These are phyloP conservation scores for Sporothrix pseudoabietina DNA, from an alignment of 2,329 filamentous ascomycete species.

Conservation along the genomic window DNA sequence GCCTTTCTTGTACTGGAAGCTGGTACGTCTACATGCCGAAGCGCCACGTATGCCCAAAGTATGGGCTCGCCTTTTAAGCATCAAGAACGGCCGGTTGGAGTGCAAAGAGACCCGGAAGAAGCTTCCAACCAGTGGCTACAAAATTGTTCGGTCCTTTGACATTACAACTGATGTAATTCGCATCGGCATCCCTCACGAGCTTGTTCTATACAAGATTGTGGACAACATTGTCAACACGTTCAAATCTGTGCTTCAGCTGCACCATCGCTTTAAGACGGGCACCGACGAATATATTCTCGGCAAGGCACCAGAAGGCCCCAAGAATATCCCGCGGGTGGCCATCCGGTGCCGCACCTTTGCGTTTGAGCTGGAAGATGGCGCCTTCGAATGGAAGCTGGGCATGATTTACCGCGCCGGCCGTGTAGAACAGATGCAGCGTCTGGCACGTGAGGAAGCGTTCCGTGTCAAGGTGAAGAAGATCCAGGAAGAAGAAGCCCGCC, in stretches of 20 bases:
- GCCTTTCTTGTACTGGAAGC: constrained; percentile 75
- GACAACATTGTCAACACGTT: constrained; percentile 88
- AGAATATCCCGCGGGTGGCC: constrained; percentile 82
- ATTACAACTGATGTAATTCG: constrained; percentile 82
- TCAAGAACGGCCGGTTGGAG: constrained; percentile 80
- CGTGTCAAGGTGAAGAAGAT: constrained; percentile 83
- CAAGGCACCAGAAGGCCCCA: constrained; percentile 83
- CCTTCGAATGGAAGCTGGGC: constrained; percentile 96
- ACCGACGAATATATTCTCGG: constrained; percentile 85
- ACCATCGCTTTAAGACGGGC: constrained; percentile 85
- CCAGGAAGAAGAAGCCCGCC: constrained; percentile 66
- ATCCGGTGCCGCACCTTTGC: constrained; percentile 78
- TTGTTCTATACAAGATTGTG: constrained; percentile 86
- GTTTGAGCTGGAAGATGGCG: constrained; percentile 92
- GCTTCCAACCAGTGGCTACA: constrained; percentile 53
- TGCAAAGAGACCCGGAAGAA: constrained; percentile 76
- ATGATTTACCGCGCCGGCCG: constrained; percentile 90
- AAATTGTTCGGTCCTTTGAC: constrained; percentile 82
- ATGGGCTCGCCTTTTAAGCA: constrained; percentile 83
- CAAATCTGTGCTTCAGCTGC: constrained; percentile 87
- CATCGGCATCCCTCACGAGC: constrained; percentile 84
- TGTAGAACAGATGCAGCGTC: constrained; percentile 83
- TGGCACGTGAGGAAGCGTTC: constrained; percentile 90
- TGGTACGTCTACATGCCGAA: constrained; percentile 84
- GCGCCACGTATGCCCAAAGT: constrained; percentile 78